phyloP scores from a whole-genome alignment of 805 yeast genomes.

The Cyberlindnera petersonii region DNA sequence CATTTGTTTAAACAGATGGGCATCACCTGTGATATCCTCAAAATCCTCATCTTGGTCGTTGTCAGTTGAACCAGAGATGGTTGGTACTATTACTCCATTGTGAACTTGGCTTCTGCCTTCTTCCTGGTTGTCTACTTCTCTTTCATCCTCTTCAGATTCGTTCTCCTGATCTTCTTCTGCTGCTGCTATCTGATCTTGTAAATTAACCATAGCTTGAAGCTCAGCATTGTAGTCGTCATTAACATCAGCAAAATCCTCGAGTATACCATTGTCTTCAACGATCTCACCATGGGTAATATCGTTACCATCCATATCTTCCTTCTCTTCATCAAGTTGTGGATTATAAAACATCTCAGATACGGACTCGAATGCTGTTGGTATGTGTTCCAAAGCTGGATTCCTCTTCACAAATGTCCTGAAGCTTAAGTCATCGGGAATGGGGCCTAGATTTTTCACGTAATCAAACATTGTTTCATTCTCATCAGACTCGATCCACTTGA shows the following conservation, averaged over 20 bases:
- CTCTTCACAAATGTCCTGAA: constrained; percentile 24
- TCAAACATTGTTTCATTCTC: constrained; percentile 34
- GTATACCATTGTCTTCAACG: constrained; percentile 6
- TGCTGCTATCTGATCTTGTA: constrained; percentile 4
- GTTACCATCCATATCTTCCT: constrained; percentile 1
- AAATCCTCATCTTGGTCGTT: constrained; percentile 1
- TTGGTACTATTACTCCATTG: not conserved
- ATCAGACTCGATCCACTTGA: constrained; percentile 41
- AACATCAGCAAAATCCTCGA: not conserved
- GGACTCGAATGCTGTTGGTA: constrained; percentile 33
- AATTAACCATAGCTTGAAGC: constrained; percentile 3
- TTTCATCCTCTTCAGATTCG: not conserved
- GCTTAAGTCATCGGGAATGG: constrained; percentile 3
- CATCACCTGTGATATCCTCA: constrained; percentile 9
- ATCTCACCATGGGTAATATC: constrained; percentile 10
- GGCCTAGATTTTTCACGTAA: constrained; percentile 24
- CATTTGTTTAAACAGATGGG: constrained; percentile 7
- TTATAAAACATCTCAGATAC: constrained; percentile 29
- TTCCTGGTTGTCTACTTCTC: too few species aligned
- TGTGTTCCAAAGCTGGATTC: constrained; percentile 21
- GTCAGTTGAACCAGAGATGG: not conserved
- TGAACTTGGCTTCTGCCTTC: too few species aligned
- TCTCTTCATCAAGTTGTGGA: constrained; percentile 20
- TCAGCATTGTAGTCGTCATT: constrained; percentile 8
- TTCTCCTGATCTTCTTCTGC: constrained; percentile 1